Evolutionary conservation across 495 filamentous ascomycete genomes (phyloP).

Genomic region (Arthonia radiata): DNA sequence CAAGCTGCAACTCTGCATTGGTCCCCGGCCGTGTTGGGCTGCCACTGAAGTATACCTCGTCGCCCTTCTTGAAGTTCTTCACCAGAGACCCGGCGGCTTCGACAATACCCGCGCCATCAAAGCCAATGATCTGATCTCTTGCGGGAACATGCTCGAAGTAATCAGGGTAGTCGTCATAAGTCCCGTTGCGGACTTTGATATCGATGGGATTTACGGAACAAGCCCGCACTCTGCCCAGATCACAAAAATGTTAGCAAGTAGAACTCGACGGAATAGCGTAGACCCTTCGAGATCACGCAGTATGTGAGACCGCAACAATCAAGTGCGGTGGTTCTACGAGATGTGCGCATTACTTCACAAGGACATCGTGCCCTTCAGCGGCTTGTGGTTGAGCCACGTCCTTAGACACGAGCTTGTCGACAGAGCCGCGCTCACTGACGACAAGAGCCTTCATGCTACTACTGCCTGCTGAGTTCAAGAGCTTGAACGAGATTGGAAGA

Average conservation of each 20-base stretch:
- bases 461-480: no score
- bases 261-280: background rate
- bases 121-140: slow-evolving; percentile 10
- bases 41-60: slow-evolving; percentile 14
- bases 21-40: slow-evolving; percentile 10
- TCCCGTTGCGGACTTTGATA: slow-evolving; percentile 12
- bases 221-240: slow-evolving; percentile 6
- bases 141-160: slow-evolving; percentile 11
- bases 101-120: slow-evolving; percentile 8
- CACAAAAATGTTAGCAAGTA: background rate
- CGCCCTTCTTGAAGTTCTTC: slow-evolving; percentile 9
- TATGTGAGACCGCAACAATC: background rate
- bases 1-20: slow-evolving; percentile 11
- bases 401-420: slow-evolving; percentile 8
- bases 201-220: slow-evolving; percentile 15
- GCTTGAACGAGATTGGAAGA: no score
- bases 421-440: slow-evolving; percentile 10
- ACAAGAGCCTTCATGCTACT: no score
- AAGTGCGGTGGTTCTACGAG: background rate
- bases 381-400: slow-evolving; percentile 8
- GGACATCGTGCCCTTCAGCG: slow-evolving; percentile 9
- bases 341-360: slow-evolving; percentile 7
- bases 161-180: slow-evolving; percentile 15
- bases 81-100: slow-evolving; percentile 8
- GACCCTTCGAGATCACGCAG: background rate